Base-by-base conservation (phyloP, 129 eudicot genomes). In the Ambrosia trifida region DNA sequence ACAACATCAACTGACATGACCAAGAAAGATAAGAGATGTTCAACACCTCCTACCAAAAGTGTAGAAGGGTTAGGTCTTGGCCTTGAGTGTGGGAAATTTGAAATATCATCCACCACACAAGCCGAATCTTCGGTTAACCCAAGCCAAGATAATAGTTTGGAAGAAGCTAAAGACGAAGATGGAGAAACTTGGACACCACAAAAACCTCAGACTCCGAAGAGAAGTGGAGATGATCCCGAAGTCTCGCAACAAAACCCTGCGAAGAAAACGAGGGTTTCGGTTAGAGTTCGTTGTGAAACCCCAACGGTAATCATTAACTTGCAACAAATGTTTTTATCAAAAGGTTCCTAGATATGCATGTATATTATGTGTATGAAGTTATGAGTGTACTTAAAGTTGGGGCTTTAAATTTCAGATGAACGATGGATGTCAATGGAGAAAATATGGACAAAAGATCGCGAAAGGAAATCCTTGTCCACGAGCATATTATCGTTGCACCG, bases 361-460 rank as follows among this genome's bases (percentile, higher is more conserved):
- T 4, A 38, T 38, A 36, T 4, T 4, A 38, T 38, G 43, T 38
- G 9, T 7, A 40, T 40, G 44, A 40, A 40, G 44, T 40, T 5
- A 13, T 4, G 1, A 24, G 63, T 1, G 13, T 3, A 16, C 14
- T 4, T 43, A 41, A 46, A 5, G 2, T 1, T 28, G 5, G 4
- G 19, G 32, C 36, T 57, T 49, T 3, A 7, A 43, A 47, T 30
- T 4, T 7, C 19, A 91, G 97, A 91, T 91, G 96, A 88, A 84
- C 18, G 97, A 91, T 70, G 97, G 97, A 38, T 91, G 97, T 53
- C 97, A 91, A 86, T 91, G 97, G 97, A 76, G 97, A 52, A 91
- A 91, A 77, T 91, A 91, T 52, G 97, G 97, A 36, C 97, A 91
- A 44, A 91, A 91, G 72, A 91, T 88, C 65, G 93, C 97, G 0